Percentiles rank a stretch among this genome's conserved stretches.
Evolutionary conservation across 257 asterid genomes (phyloP).

Genomic region (Verbena officinalis): DNA sequence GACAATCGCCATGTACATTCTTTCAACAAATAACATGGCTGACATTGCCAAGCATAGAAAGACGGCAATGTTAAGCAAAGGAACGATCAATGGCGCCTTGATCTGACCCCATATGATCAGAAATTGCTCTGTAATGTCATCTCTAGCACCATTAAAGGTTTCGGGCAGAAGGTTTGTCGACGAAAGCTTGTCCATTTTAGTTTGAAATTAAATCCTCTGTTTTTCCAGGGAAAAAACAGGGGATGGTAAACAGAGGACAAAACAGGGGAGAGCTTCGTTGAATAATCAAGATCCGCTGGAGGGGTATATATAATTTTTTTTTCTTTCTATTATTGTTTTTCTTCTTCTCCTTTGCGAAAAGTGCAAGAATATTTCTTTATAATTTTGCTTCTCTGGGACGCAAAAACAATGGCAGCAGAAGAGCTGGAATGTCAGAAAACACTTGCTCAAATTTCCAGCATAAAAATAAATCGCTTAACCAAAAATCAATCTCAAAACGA

Average conservation of each 20-base stretch:
- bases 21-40: slow-evolving; percentile 78
- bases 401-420: slow-evolving; percentile 48
- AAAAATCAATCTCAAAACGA: slow-evolving; percentile 8
- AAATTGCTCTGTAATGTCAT: slow-evolving; percentile 57
- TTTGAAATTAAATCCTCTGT: slow-evolving; percentile 23
- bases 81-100: slow-evolving; percentile 84
- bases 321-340: too few relatives aligned
- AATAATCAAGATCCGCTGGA: slow-evolving; percentile 25
- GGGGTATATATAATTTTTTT: slow-evolving; percentile 28
- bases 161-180: slow-evolving; percentile 46
- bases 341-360: slow-evolving; percentile 36
- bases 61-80: slow-evolving; percentile 56
- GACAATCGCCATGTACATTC: slow-evolving; percentile 88
- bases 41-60: slow-evolving; percentile 75
- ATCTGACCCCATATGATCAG: slow-evolving; percentile 69
- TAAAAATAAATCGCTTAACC: slow-evolving; percentile 8
- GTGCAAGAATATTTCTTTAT: slow-evolving; percentile 41
- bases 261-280: slow-evolving; percentile 34
- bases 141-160: slow-evolving; percentile 43
- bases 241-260: slow-evolving; percentile 32
- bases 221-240: slow-evolving; percentile 35
- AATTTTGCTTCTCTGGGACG: slow-evolving; percentile 57
- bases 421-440: slow-evolving; percentile 73
- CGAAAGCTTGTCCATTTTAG: slow-evolving; percentile 54
- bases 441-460: slow-evolving; percentile 43